Evolutionary conservation across 1,284 basidiomycete genomes (phyloP).

Genomic region (Trichosporon sp.): DNA sequence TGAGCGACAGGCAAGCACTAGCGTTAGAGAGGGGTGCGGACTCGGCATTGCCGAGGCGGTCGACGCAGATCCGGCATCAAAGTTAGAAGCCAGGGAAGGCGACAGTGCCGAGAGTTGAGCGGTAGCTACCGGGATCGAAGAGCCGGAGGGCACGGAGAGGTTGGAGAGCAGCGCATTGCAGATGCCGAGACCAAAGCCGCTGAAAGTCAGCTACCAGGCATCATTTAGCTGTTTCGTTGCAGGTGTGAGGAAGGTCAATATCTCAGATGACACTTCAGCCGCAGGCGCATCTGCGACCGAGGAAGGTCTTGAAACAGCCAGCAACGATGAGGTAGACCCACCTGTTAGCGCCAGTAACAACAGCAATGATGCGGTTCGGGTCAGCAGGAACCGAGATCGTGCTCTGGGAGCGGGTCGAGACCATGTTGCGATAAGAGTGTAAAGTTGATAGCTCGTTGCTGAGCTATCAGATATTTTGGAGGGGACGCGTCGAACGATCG

Average conservation of each 20-base stretch:
- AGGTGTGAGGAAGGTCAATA: too few species aligned
- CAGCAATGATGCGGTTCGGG: conserved; percentile 44
- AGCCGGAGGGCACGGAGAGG: conserved; percentile 50
- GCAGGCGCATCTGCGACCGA: too few species aligned
- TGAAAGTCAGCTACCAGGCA: conserved; percentile 36
- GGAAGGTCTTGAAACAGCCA: too few species aligned
- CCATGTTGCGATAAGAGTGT: background rate
- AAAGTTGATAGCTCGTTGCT: too few species aligned
- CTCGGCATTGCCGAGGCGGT: conserved; percentile 7
- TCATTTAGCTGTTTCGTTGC: background rate
- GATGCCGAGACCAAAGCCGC: conserved; percentile 78
- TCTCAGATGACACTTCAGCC: too few species aligned
- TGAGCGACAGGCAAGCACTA: conserved; percentile 78
- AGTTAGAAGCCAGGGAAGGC: conserved; percentile 24
- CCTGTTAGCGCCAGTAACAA: conserved; percentile 67
- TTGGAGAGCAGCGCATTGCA: conserved; percentile 73
- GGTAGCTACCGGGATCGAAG: conserved; percentile 25
- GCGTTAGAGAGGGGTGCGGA: conserved; percentile 57
- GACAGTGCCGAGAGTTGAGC: conserved; percentile 30
- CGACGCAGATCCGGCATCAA: conserved; percentile 5
- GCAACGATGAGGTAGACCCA: conserved; percentile 38
- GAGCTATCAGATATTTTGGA: background rate
- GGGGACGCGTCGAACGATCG: background rate
- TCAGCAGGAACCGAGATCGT: background rate
- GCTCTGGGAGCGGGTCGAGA: conserved; percentile 4